A percentile compares a stretch with the other conserved stretches of the same genome.
Conservation (phyloP, 768 basidiomycete species). For the Piloderma croceum region DNA sequence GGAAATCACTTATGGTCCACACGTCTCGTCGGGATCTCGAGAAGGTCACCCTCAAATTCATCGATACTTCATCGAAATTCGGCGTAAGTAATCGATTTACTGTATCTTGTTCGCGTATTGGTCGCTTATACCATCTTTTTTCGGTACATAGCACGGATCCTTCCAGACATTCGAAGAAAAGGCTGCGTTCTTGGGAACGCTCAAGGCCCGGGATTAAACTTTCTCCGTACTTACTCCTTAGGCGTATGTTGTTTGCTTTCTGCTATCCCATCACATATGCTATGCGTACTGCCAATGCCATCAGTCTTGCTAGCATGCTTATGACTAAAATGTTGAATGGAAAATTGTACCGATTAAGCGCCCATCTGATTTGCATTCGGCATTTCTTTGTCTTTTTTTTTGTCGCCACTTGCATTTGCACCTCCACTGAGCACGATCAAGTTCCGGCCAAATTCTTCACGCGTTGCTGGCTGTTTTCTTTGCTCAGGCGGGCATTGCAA, state of each 20-base stretch:
- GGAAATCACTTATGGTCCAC: slow-evolving; percentile 95
- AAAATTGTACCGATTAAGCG: no score
- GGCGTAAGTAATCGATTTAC: slow-evolving; percentile 55
- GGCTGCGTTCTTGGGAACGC: slow-evolving; percentile 86
- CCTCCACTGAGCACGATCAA: neutral
- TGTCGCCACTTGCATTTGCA: neutral
- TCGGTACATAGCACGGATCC: slow-evolving; percentile 66
- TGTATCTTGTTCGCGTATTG: neutral
- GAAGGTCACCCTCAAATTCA: slow-evolving; percentile 97
- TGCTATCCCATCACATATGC: slow-evolving; percentile 28
- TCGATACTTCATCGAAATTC: slow-evolving; percentile 97
- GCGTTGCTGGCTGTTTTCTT: no score
- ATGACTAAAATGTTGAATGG: no score
- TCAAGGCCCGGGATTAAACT: slow-evolving; percentile 74
- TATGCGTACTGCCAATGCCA: slow-evolving; percentile 28
- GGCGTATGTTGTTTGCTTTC: slow-evolving; percentile 32
- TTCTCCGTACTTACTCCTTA: slow-evolving; percentile 33
- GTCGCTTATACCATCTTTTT: slow-evolving; percentile 2
- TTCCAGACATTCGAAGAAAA: slow-evolving; percentile 99
- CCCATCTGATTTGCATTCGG: slow-evolving; percentile 2
- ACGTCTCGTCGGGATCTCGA: slow-evolving; percentile 94
- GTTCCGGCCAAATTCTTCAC: no score
- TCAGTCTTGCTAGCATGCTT: slow-evolving; percentile 10
- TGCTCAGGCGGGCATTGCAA: no score
- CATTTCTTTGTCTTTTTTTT: neutral